These are phyloP conservation scores for Bipolaris bicolor DNA, from an alignment of 2,329 filamentous ascomycete species.

Conservation along the genomic window DNA sequence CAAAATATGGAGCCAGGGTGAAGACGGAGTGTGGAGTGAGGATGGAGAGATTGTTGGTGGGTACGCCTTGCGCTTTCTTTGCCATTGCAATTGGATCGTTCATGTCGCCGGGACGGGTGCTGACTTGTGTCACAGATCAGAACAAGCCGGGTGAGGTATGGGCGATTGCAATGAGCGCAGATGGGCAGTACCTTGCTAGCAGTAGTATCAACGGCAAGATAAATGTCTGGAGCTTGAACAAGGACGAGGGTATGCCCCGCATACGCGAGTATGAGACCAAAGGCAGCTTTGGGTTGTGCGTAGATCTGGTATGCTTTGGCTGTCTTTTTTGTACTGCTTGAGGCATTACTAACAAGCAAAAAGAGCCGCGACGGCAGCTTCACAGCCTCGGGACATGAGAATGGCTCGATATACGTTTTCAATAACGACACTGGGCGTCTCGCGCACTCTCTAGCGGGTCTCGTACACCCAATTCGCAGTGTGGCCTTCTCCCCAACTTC, in stretches of 20 bases:
- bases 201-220: conserved; percentile 88
- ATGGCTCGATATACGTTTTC: conserved; percentile 91
- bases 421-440: conserved; percentile 88
- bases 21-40: conserved; percentile 59
- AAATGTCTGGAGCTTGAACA: conserved; percentile 78
- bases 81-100: not conserved
- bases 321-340: not conserved
- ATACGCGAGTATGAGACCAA: conserved; percentile 89
- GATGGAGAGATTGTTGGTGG: conserved; percentile 55
- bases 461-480: conserved; percentile 84
- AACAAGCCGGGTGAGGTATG: conserved; percentile 76
- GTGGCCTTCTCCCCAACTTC: conserved; percentile 87
- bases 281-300: conserved; percentile 86
- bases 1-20: conserved; percentile 75
- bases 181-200: conserved; percentile 83
- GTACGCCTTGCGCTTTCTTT: conserved; percentile 33
- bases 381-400: conserved; percentile 92
- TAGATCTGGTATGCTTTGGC: conserved; percentile 68
- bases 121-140: conserved; percentile 46
- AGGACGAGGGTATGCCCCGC: conserved; percentile 62
- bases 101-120: not conserved
- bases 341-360: conserved; percentile 1
- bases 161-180: conserved; percentile 83
- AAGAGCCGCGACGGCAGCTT: conserved; percentile 76
- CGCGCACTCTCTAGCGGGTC: conserved; percentile 81